These are phyloP conservation scores for Suillus subalutaceus DNA, from an alignment of 768 basidiomycete genomes.

Conservation along the genomic window DNA sequence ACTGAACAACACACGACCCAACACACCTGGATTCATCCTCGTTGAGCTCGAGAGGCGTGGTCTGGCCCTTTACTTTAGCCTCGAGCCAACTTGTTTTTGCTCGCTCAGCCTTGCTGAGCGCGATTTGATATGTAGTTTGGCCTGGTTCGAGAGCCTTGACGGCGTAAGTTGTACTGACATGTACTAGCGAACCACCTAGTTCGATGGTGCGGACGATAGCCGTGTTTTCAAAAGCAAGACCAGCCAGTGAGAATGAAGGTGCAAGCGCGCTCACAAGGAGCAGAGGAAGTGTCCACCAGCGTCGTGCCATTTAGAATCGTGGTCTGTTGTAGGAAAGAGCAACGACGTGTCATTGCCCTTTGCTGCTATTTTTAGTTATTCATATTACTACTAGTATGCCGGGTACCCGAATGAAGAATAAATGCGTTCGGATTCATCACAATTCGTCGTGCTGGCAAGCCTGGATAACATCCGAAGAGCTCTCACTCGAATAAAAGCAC, in stretches of 20 bases:
- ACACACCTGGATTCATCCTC: conserved; percentile 57
- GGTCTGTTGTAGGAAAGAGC: conserved; percentile 18
- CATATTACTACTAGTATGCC: no score
- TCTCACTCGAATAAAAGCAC: background rate
- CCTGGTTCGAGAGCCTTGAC: conserved; percentile 70
- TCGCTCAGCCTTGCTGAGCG: conserved; percentile 64
- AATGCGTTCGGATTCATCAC: background rate
- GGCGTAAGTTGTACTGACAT: conserved; percentile 88
- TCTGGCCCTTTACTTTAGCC: conserved; percentile 76
- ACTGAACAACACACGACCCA: conserved; percentile 12
- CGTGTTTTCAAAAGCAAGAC: conserved; percentile 80
- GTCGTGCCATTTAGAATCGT: conserved; percentile 45
- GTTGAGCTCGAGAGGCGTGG: conserved; percentile 52
- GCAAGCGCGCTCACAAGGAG: conserved; percentile 46
- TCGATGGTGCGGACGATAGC: conserved; percentile 89
- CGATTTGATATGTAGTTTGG: conserved; percentile 67
- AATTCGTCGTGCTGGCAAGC: background rate
- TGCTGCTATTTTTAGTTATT: conserved; percentile 20
- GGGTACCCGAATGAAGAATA: background rate
- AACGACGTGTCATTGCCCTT: conserved; percentile 26
- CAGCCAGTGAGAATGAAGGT: conserved; percentile 41
- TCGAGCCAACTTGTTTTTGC: conserved; percentile 77
- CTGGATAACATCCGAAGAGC: background rate
- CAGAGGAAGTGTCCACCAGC: conserved; percentile 50
- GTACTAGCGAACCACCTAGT: conserved; percentile 85